phyloP scores from a whole-genome alignment of 805 yeast genomes.

The Scheffersomyces amazonensis region DNA sequence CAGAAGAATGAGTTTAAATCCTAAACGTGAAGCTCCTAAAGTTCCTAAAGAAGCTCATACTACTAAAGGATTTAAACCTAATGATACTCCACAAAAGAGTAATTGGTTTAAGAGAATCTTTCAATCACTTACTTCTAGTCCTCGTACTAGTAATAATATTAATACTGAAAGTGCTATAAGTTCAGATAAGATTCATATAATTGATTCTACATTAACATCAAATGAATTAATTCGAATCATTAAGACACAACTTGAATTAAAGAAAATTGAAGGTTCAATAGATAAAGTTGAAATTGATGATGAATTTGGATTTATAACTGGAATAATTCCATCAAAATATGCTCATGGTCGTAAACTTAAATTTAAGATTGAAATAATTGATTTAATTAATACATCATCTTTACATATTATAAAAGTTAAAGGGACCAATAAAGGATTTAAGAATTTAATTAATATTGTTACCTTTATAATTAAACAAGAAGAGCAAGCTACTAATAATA shows the following conservation, averaged over 20 bases:
- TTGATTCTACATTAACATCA: slow-evolving; percentile 31
- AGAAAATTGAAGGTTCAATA: slow-evolving; percentile 50
- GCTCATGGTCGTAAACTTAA: slow-evolving; percentile 45
- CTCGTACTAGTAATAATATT: not conserved
- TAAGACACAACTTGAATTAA: slow-evolving; percentile 41
- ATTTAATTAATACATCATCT: slow-evolving; percentile 33
- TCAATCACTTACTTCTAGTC: slow-evolving; percentile 17
- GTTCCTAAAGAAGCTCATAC: slow-evolving; percentile 34
- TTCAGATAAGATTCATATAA: slow-evolving; percentile 19
- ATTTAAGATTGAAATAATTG: slow-evolving; percentile 43
- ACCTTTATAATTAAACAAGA: slow-evolving; percentile 45
- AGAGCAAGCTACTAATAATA: slow-evolving; percentile 19
- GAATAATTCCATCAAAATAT: slow-evolving; percentile 45
- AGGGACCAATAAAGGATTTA: slow-evolving; percentile 47
- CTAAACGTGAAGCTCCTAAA: slow-evolving; percentile 27
- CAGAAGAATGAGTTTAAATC: slow-evolving; percentile 31
- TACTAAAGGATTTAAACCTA: slow-evolving; percentile 14
- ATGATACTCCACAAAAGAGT: slow-evolving; percentile 11
- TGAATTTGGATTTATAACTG: slow-evolving; percentile 41
- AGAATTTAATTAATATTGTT: slow-evolving; percentile 40
- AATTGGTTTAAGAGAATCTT: slow-evolving; percentile 41
- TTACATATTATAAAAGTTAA: slow-evolving; percentile 41
- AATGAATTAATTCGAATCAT: slow-evolving; percentile 30
- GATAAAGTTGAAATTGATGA: slow-evolving; percentile 40
- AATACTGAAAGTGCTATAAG: not conserved